A percentile compares a stretch with the other conserved stretches of the same genome.
phyloP scores from a whole-genome alignment of 2,329 filamentous ascomycete species.

The Xylaria sp. region DNA sequence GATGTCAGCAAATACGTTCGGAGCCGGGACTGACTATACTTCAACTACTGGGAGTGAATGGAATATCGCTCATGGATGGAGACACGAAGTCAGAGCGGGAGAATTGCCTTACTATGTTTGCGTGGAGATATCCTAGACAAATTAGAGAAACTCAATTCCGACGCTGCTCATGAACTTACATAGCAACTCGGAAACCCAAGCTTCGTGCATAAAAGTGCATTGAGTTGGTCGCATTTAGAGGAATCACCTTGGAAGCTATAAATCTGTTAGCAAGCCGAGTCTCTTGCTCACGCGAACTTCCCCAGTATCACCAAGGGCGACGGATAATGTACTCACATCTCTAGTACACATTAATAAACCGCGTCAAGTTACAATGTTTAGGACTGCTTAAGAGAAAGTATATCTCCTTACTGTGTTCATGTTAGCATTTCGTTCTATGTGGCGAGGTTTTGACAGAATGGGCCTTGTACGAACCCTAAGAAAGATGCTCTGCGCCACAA shows the following conservation, averaged over 20 bases:
- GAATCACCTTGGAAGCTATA: constrained; percentile 50
- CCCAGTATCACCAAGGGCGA: no score
- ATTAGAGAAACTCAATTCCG: neutral
- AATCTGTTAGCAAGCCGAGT: neutral
- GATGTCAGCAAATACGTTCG: constrained; percentile 12
- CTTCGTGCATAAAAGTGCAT: constrained; percentile 61
- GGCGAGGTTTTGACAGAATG: neutral
- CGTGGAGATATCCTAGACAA: constrained; percentile 56
- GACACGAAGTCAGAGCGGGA: neutral
- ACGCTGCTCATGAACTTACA: constrained; percentile 30
- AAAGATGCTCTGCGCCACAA: constrained; percentile 20
- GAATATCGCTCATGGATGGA: neutral
- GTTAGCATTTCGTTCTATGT: no score
- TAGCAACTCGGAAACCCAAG: constrained; percentile 60
- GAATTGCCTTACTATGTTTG: constrained; percentile 54
- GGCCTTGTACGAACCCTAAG: constrained; percentile 14
- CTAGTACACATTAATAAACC: constrained; percentile 6
- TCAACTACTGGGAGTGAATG: neutral
- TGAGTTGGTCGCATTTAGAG: constrained; percentile 59
- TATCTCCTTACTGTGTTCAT: constrained; percentile 3
- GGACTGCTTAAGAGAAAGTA: neutral
- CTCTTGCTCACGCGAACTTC: neutral
- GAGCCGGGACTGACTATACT: neutral
- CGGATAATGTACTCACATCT: constrained; percentile 17
- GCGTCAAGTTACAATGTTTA: neutral